Percentiles rank a stretch among this genome's conserved stretches.
phyloP scores from a whole-genome alignment of 768 basidiomycete genomes.

The Cystobasidium ongulense region DNA sequence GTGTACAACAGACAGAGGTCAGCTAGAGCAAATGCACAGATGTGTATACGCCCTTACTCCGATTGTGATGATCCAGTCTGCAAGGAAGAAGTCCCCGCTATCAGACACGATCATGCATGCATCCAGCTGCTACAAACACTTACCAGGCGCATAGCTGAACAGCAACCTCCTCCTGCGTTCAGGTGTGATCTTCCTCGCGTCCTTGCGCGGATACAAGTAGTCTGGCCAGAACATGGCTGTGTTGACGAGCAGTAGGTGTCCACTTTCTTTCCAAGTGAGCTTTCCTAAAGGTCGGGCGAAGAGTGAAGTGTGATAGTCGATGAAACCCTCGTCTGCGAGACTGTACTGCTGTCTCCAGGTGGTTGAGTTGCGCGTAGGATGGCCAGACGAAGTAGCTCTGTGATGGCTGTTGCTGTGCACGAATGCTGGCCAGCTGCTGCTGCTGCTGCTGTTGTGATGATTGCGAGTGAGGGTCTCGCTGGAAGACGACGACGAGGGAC shows the following conservation, averaged over 20 bases:
- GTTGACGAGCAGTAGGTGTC: background rate
- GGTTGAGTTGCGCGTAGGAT: background rate
- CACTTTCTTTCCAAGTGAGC: background rate
- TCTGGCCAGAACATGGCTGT: conserved; percentile 20
- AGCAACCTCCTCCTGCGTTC: conserved; percentile 18
- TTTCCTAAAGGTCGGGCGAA: background rate
- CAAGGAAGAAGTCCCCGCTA: background rate
- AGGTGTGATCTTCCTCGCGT: background rate
- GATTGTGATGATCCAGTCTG: conserved; percentile 30
- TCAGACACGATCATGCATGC: background rate
- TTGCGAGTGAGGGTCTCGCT: background rate
- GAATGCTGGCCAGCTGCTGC: background rate
- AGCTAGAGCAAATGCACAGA: too few species aligned
- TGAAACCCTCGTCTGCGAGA: conserved; percentile 5
- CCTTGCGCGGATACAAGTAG: background rate
- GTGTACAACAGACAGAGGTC: background rate
- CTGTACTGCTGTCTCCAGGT: conserved; percentile 2
- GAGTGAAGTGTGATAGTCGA: background rate
- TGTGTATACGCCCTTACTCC: background rate
- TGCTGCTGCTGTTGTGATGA: background rate
- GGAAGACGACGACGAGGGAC: background rate
- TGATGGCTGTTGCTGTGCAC: background rate
- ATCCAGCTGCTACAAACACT: background rate
- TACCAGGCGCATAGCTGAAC: conserved; percentile 28
- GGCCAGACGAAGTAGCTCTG: too few species aligned